These are phyloP conservation scores for Parietichytrium sp. DNA, from an alignment of 108 stramenopile genomes.

Conservation along the genomic window DNA sequence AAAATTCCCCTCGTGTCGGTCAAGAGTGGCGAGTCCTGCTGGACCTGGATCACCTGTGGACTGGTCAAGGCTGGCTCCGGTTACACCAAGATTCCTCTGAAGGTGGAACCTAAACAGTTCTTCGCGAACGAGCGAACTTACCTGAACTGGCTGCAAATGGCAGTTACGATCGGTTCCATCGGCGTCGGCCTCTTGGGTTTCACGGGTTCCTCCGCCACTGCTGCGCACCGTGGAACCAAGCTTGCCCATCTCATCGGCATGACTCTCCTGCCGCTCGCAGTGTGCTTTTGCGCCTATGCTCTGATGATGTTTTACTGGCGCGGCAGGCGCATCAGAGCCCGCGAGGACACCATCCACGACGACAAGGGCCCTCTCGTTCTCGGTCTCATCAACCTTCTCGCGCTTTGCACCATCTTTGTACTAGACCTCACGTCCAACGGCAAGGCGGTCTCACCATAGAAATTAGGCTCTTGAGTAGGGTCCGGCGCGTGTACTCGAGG, in stretches of 20 bases:
- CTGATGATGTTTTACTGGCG: background rate
- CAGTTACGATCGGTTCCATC: constrained; percentile 72
- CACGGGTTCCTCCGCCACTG: constrained; percentile 10
- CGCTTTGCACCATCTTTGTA: constrained; percentile 4
- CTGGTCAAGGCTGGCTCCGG: no score
- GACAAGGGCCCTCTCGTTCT: constrained; percentile 17
- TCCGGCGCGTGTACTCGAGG: no score
- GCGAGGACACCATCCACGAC: background rate
- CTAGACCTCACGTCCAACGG: no score
- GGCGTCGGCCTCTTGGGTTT: constrained; percentile 77
- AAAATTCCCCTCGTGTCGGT: no score
- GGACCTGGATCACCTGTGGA: no score
- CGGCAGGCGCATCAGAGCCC: background rate
- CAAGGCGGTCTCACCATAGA: no score
- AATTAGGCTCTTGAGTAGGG: no score
- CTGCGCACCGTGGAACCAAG: no score
- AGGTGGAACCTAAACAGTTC: constrained; percentile 93
- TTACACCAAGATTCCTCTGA: constrained; percentile 74
- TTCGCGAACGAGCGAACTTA: constrained; percentile 95
- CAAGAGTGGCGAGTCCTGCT: no score
- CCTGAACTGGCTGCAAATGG: constrained; percentile 85
- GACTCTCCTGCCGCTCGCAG: background rate
- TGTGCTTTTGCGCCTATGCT: background rate
- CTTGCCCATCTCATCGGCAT: background rate
- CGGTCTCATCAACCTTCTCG: background rate